Base-by-base conservation (phyloP, 495 filamentous ascomycete species). In the Aspergillus bertholletiae region DNA sequence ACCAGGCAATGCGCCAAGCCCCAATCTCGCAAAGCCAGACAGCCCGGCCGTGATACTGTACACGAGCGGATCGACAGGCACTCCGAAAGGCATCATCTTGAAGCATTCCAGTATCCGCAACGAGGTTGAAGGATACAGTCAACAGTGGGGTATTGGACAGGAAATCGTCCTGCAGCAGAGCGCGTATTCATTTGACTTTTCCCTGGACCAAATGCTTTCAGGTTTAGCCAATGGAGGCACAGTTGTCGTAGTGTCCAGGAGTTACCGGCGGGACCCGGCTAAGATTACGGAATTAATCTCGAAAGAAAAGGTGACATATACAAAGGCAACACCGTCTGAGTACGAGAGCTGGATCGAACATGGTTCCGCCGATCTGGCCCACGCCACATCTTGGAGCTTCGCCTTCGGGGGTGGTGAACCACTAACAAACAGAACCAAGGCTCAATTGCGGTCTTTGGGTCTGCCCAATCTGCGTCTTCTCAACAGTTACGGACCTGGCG, bases 291-390 rank as follows among this genome's bases (percentile, higher is more conserved):
- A 71, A 18, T 41, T 76, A 13, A 70, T 78, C 5, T 9, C 0
- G 6, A 27, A 65, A 2, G 17, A 75, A 12, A 2, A 12, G 0
- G 58, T 78, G 13, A 69, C 73, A 0, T 71, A 61, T 48, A 74
- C 74, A 13, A 49, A 55, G n/a, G 69, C 59, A 0, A 74, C 73
- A 1, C 75, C 75, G 0, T 65, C 74, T 0, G 75, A 78, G 53
- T 78, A 78, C 49, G 30, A 39, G 0, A 40, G 54, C 2, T 71
- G 66, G 71, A 8, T 75, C 3, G 51, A 57, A 5, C 68, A 65
- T 47, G 68, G 61, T 1, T n/a, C 9, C 2, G 48, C 56, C 1
- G 45, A 32, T 28, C 52, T 68, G 0, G n/a, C n/a, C n/a, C 11
- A 53, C 8, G 26, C 35, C 34, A 15, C 46, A 22, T 24, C 3